Evolutionary conservation across 164 flowering plant species (phyloP).

Genomic region (Vitis cinerea): DNA sequence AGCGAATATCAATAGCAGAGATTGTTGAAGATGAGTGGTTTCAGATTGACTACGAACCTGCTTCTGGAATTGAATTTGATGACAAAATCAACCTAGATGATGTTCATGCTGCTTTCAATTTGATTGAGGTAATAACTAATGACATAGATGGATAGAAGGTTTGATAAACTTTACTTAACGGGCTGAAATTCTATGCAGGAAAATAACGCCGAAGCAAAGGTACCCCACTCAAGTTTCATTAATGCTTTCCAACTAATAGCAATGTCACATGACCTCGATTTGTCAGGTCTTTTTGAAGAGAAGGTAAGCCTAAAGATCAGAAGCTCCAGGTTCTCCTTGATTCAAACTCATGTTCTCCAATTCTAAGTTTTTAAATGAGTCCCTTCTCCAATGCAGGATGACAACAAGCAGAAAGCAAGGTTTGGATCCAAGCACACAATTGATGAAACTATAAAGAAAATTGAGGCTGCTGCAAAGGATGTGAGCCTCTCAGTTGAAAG

Average conservation of each 20-base stretch:
- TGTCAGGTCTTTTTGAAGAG: slow-evolving; percentile 54
- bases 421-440: slow-evolving; percentile 59
- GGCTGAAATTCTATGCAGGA: slow-evolving; percentile 22
- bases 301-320: slow-evolving; percentile 36
- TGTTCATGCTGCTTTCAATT: slow-evolving; percentile 42
- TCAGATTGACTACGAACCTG: slow-evolving; percentile 46
- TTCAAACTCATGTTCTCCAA: slow-evolving; percentile 1
- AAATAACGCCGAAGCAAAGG: slow-evolving; percentile 13
- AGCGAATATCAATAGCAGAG: slow-evolving; percentile 63
- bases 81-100: slow-evolving; percentile 42
- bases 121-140: slow-evolving; percentile 36
- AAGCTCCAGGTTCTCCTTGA: background rate
- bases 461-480: slow-evolving; percentile 73
- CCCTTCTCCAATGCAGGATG: slow-evolving; percentile 33
- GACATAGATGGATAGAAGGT: background rate
- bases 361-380: background rate
- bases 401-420: slow-evolving; percentile 45
- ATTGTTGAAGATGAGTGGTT: slow-evolving; percentile 69
- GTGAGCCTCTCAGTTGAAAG: slow-evolving; percentile 55
- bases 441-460: slow-evolving; percentile 59
- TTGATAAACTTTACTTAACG: background rate
- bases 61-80: slow-evolving; percentile 26
- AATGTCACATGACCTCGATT: slow-evolving; percentile 46
- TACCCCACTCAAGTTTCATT: slow-evolving; percentile 32
- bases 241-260: slow-evolving; percentile 55